Percentiles rank a stretch among this genome's conserved stretches.
phyloP scores from a whole-genome alignment of 108 stramenopile species.

The Mediolabrus comicus region DNA sequence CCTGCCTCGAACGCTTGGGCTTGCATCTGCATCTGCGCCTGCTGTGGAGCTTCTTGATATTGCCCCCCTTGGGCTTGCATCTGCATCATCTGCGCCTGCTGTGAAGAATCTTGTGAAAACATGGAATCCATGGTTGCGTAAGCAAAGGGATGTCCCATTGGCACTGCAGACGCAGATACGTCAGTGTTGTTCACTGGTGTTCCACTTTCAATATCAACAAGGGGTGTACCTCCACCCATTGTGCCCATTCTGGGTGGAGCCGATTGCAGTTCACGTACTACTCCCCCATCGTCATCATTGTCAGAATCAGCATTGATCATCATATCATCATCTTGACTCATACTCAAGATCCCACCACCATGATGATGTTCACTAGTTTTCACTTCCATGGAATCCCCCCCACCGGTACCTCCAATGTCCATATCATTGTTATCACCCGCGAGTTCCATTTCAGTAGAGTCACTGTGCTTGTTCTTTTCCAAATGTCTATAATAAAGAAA shows the following conservation, averaged over 20 bases:
- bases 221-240: no score
- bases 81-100: neutral
- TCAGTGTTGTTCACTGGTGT: neutral
- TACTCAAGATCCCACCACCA: no score
- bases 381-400: neutral
- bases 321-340: neutral
- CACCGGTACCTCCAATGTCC: neutral
- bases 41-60: neutral
- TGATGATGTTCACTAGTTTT: neutral
- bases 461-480: constrained; percentile 1
- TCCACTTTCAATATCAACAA: neutral
- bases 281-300: neutral
- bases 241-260: neutral
- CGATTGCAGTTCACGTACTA: neutral
- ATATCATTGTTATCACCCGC: constrained; percentile 1
- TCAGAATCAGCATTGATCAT: neutral
- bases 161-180: neutral
- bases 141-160: neutral
- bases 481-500: constrained; percentile 1
- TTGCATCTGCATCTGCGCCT: neutral
- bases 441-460: neutral
- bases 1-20: neutral
- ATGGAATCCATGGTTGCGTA: neutral
- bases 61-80: neutral
- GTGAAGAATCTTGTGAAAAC: neutral